Base-by-base conservation (phyloP, 208 protist species). In the Leishmania aethiopica region DNA sequence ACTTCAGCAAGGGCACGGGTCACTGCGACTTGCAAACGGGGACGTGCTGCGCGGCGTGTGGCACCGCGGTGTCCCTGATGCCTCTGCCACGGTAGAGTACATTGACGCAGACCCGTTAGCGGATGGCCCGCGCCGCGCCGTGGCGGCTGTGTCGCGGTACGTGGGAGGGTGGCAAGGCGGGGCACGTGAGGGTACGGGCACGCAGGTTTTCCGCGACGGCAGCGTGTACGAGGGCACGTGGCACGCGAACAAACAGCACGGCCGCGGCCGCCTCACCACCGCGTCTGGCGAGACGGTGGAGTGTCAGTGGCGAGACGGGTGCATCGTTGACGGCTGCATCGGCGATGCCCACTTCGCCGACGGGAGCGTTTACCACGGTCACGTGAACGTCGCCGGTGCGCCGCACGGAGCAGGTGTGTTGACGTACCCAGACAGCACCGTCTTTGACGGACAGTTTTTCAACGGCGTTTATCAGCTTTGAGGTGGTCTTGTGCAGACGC, bases 201-300 rank as follows among this genome's bases (percentile, higher is more conserved):
- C 87, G 8, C 89, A 95, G 76, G 67, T 86, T 15, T 89, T 92
- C 75, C 84, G 84, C 1, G 94, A 98, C 73, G 93, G 92, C 74
- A 94, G 90, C 62, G 89, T 95, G 37, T 98, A 96, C 87, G 90
- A 94, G 51, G 96, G 96, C 37, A 83, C 87, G 64, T 98, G 95
- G 94, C 37, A 13, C 28, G 45, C 95, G 40, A 91, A 93, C 81
- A 80, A 86, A 55, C 96, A 86, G 15, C 76, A 94, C 80, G 96
- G 96, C 55, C 83, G n/a, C 37, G 96, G 95, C 40, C 83, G 85
- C 35, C 88, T 92, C 66, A 95, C 91, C 42, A 85, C 69, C 8
- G 75, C 78, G 40, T 87, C 90, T 25, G 94, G 91, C 19, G 94
- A 94, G 72, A 84, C 87, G 49, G 80, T 97, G 3, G 88, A 92